Base-by-base conservation (phyloP, 768 basidiomycete genomes). In the Boletus bicolor region DNA sequence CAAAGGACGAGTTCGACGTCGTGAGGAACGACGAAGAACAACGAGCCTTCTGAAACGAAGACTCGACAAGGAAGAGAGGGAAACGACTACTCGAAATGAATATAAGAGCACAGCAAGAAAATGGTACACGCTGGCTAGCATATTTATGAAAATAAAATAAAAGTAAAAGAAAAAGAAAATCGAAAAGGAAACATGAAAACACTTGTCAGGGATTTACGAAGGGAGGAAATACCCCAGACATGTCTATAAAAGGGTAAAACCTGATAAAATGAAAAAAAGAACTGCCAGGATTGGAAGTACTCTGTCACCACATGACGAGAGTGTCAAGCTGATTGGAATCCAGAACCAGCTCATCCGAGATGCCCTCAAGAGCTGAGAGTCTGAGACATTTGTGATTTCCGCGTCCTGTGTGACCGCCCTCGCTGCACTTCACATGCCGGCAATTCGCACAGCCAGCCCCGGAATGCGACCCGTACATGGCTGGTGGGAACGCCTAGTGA, bases 91-190 rank as follows among this genome's bases (percentile, higher is more conserved):
- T 58, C 43, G 54, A 60, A 60, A 65, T 50, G 68, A 65, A 73
- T 66, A 75, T 66, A 76, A 72, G 59, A 65, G 65, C 66, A 64
- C 66, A 65, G 64, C 61, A 57, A 61, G 48, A 58, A 30, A 30
- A 53, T 54, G 44, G 58, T 55, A 49, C 56, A 53, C 53, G 51
- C 55, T 68, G 51, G 41, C 55, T 38, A 38, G 50, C 30, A 56
- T 53, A 57, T 58, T 56, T 56, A 56, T 26, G 28, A 57, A 58
- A 51, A 26, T 48, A 64, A 64, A 30, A 24, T 24, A 24, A 54
- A 41, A 30, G 28, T 30, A 30, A 34, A 60, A 51, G 21, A 48
- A 64, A 64, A 30, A 54, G 43, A 24, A 21, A 34, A 41, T 12
- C 30, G 5, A 53, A 52, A 48, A 35, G 26, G 32, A 56, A 45